phyloP scores from a whole-genome alignment of 2,329 filamentous ascomycete genomes.

The Cladobotryum protrusum region DNA sequence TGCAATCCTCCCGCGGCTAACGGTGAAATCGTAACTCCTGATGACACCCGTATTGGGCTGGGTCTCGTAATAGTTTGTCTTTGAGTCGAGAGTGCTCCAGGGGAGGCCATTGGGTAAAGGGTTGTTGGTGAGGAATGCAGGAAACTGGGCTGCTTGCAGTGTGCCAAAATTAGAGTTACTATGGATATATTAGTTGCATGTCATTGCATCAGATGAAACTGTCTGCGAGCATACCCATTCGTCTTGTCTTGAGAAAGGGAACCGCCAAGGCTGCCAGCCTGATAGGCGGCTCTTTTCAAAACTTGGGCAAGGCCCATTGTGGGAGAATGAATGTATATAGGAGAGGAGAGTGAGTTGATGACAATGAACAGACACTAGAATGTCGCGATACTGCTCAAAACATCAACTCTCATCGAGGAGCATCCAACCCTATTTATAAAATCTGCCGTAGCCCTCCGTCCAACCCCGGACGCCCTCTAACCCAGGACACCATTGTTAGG shows the following conservation, averaged over 20 bases:
- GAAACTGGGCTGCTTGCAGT: conserved; percentile 29
- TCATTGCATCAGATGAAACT: neutral
- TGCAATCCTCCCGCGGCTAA: conserved; percentile 43
- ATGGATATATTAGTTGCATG: neutral
- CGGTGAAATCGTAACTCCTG: conserved; percentile 47
- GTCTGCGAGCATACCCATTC: conserved; percentile 29
- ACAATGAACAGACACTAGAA: neutral
- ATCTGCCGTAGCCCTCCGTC: too few relatives aligned
- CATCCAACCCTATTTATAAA: too few relatives aligned
- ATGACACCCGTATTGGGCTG: conserved; percentile 49
- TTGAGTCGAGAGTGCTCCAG: conserved; percentile 42
- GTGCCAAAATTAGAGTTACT: conserved; percentile 38
- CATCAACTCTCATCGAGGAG: too few relatives aligned
- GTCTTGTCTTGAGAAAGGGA: conserved; percentile 29
- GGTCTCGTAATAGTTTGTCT: conserved; percentile 45
- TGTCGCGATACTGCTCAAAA: too few relatives aligned
- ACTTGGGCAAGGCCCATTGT: neutral
- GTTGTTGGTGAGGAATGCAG: conserved; percentile 42
- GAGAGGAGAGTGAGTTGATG: neutral
- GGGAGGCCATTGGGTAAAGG: conserved; percentile 44
- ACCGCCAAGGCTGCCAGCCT: conserved; percentile 4
- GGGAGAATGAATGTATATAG: neutral
- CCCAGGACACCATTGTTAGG: too few relatives aligned
- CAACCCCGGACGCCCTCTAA: too few relatives aligned
- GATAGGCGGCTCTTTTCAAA: neutral